phyloP scores from a whole-genome alignment of 2,329 filamentous ascomycete genomes.

The Penicillium corylophilum region DNA sequence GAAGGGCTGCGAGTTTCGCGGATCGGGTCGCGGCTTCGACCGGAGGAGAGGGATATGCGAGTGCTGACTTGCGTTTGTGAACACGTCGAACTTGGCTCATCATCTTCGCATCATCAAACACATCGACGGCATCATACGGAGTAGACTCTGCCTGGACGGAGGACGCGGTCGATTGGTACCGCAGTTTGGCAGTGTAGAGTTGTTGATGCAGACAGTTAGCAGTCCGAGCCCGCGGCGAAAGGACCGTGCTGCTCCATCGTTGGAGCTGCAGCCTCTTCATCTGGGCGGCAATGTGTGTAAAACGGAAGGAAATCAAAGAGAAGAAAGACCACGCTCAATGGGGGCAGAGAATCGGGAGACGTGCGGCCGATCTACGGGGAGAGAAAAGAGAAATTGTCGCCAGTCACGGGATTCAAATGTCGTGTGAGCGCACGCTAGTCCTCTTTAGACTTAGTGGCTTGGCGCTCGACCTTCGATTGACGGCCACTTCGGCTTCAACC shows the following conservation, averaged over 20 bases:
- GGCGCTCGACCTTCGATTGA: slow-evolving; percentile 30
- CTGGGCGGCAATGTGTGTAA: slow-evolving; percentile 28
- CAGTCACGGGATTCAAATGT: slow-evolving; percentile 39
- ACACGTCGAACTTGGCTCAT: slow-evolving; percentile 22
- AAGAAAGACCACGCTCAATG: slow-evolving; percentile 15
- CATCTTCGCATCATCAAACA: slow-evolving; percentile 26
- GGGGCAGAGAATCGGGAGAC: slow-evolving; percentile 17
- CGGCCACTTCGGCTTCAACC: slow-evolving; percentile 33
- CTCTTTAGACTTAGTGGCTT: slow-evolving; percentile 26
- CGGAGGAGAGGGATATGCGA: slow-evolving; percentile 67
- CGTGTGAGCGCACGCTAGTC: slow-evolving; percentile 37
- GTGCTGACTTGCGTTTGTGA: slow-evolving; percentile 33
- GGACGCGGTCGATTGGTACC: slow-evolving; percentile 45
- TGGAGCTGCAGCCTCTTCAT: slow-evolving; percentile 54
- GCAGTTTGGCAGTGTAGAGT: slow-evolving; percentile 32
- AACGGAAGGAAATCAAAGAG: slow-evolving; percentile 13
- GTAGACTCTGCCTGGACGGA: slow-evolving; percentile 19
- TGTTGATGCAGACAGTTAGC: slow-evolving; percentile 38
- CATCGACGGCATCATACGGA: slow-evolving; percentile 27
- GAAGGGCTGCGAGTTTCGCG: slow-evolving; percentile 87
- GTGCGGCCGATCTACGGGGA: slow-evolving; percentile 24
- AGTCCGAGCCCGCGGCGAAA: slow-evolving; percentile 48
- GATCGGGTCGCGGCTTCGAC: slow-evolving; percentile 67
- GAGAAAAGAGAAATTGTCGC: slow-evolving; percentile 41
- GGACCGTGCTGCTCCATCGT: slow-evolving; percentile 53